Base-by-base conservation (phyloP, 352 stramenopile genomes). In the Plasmopara muralis region DNA sequence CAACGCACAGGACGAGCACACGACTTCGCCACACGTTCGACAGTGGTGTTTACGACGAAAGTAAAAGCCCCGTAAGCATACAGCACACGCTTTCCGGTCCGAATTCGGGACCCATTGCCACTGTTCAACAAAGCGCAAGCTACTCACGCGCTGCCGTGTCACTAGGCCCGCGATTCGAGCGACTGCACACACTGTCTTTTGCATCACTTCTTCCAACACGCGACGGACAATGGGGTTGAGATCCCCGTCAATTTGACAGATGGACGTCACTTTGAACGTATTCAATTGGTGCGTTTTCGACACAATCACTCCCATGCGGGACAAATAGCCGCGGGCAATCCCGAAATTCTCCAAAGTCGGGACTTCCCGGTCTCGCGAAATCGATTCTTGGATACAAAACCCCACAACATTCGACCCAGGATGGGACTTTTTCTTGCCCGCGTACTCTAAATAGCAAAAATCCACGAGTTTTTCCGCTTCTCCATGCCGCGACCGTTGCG, bases 371-470 rank as follows among this genome's bases (percentile, higher is more conserved):
- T 85, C 72, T 30, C 77, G 64, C 4, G 72, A 61, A 51, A 90
- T 83, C 0, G 74, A 84, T 37, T 87, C 71, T 47, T 90, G 79
- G 7, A 90, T 57, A 38, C 74, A 87, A 55, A 90, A 90, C 9
- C 68, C 79, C 16, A 90, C 69, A 20, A 87, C 74, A 37, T 51
- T 84, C 20, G 77, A 84, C 4, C 74, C 74, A 0, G 72, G 68
- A 20, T 63, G 53, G 0, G 66, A 55, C 39, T 70, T 74, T 43
- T 68, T 75, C 62, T 77, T 78, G n/a, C 77, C 77, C 9, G 72
- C 70, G 60, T 90, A 88, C 51, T 90, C 77, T 29, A 90, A 64
- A 37, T 82, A 87, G 41, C 71, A 87, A 50, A 90, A 87, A 52
- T 88, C 77, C 34, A 85, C 50, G 35, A 74, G 59, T 50, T 80